Conservation (phyloP, 1,284 basidiomycete species). For the Leccinum proliferum region DNA sequence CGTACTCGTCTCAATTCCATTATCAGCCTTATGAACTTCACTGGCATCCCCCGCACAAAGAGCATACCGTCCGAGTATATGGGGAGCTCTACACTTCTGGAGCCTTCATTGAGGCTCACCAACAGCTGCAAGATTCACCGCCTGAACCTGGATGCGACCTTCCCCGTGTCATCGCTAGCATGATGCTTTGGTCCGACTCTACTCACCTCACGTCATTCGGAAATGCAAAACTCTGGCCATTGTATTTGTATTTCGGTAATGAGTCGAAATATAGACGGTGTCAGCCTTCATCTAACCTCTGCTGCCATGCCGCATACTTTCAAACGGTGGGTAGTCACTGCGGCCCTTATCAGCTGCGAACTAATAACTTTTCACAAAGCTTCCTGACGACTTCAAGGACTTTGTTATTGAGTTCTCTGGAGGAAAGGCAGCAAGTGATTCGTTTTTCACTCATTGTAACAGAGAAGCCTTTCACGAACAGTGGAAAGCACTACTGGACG, state of each 20-base stretch:
- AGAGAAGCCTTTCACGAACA: background rate
- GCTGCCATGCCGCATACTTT: background rate
- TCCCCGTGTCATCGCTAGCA: background rate
- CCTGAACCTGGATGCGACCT: background rate
- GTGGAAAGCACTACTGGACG: background rate
- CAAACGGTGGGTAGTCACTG: background rate
- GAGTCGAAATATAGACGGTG: background rate
- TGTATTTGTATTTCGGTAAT: background rate
- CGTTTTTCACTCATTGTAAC: background rate
- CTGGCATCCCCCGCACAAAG: background rate
- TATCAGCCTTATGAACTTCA: background rate
- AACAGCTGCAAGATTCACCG: background rate
- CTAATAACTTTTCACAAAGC: background rate
- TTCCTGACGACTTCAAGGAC: background rate
- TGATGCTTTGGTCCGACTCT: background rate
- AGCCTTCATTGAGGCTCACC: background rate
- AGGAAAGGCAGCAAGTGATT: background rate
- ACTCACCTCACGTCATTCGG: background rate
- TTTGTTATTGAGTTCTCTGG: background rate
- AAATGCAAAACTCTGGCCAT: background rate
- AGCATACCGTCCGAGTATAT: background rate
- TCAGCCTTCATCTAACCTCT: background rate
- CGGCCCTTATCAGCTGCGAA: background rate
- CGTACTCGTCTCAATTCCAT: background rate
- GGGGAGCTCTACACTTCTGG: background rate